Percentiles rank a stretch among this genome's conserved stretches.
Conservation (phyloP, 768 basidiomycete species). For the Lentinula sp. region DNA sequence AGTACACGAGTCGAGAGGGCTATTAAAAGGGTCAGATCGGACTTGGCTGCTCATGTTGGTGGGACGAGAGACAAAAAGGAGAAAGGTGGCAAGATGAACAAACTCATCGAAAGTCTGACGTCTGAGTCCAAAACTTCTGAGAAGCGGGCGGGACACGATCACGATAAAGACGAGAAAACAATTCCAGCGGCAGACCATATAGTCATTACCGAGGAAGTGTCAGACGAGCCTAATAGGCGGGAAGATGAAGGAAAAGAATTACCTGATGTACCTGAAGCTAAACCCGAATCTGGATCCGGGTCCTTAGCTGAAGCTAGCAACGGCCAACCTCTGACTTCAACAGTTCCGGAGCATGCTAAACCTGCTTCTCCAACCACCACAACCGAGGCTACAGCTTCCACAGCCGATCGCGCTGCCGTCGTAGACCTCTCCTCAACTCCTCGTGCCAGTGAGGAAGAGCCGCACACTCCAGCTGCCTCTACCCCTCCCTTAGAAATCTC, state of each 20-base stretch:
- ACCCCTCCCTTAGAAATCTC: slow-evolving; percentile 29
- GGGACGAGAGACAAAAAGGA: slow-evolving; percentile 15
- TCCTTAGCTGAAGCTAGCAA: background rate
- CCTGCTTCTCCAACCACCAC: slow-evolving; percentile 2
- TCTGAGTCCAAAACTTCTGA: slow-evolving; percentile 3
- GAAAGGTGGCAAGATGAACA: slow-evolving; percentile 2
- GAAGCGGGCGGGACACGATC: background rate
- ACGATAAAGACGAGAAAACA: slow-evolving; percentile 16
- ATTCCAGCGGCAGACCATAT: background rate
- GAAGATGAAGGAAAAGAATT: background rate
- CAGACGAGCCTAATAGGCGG: slow-evolving; percentile 6
- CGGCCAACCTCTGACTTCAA: background rate
- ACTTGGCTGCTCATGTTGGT: slow-evolving; percentile 68
- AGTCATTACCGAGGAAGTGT: background rate
- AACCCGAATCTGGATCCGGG: background rate
- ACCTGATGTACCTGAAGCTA: slow-evolving; percentile 5
- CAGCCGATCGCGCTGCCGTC: background rate
- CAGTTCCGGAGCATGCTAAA: slow-evolving; percentile 4
- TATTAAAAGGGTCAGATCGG: slow-evolving; percentile 82
- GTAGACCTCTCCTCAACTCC: slow-evolving; percentile 5
- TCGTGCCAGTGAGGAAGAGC: slow-evolving; percentile 7
- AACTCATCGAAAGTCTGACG: slow-evolving; percentile 2
- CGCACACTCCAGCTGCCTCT: background rate
- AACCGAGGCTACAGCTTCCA: background rate
- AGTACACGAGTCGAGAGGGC: slow-evolving; percentile 83